Percentiles rank a stretch among this genome's conserved stretches.
Conservation (phyloP, 345 rosid genomes). For the Conringia planisiliqua region DNA sequence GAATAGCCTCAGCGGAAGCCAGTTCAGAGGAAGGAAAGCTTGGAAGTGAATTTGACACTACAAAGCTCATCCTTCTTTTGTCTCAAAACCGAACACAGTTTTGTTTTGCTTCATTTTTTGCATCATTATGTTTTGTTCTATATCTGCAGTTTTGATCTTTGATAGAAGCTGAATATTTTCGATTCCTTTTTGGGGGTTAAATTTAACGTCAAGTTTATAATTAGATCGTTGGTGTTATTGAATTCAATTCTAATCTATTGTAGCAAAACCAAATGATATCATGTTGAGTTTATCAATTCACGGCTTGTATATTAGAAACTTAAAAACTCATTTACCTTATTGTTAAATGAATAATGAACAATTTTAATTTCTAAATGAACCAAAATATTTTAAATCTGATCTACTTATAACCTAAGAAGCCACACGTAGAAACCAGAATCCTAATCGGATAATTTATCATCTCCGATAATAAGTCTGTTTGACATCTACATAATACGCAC, state of each 20-base stretch:
- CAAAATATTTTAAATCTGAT: no score
- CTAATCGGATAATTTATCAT: not conserved
- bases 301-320: no score
- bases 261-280: no score
- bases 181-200: no score
- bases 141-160: not conserved
- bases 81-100: not conserved
- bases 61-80: not conserved
- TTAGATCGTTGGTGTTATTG: no score
- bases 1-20: constrained; percentile 47
- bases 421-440: not conserved
- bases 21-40: constrained; percentile 83
- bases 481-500: constrained; percentile 18
- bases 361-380: no score
- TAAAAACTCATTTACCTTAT: no score
- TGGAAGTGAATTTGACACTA: constrained; percentile 53
- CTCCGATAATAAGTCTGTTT: constrained; percentile 4
- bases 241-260: no score
- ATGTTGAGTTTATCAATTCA: no score
- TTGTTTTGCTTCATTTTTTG: constrained; percentile 3
- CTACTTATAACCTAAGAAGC: no score
- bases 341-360: no score
- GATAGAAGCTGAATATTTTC: not conserved
- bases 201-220: no score
- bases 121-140: not conserved